phyloP scores from a whole-genome alignment of 2,329 filamentous ascomycete species.

The Stromatinia cepivora region DNA sequence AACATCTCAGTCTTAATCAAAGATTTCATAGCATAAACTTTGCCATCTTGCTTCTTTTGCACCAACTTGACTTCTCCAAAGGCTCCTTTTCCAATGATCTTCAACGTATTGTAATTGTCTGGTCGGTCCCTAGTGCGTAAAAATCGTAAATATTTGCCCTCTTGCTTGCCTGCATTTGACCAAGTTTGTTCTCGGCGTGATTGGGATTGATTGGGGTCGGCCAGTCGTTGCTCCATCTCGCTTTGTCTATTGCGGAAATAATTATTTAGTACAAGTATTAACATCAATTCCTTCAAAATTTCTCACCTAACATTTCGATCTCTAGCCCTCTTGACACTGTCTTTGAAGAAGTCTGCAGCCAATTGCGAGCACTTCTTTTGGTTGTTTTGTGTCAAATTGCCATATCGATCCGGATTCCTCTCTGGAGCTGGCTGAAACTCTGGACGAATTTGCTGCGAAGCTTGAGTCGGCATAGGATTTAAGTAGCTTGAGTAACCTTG shows the following conservation, averaged over 20 bases:
- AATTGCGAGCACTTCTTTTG: slow-evolving; percentile 69
- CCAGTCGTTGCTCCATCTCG: slow-evolving; percentile 84
- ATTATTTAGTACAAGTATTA: slow-evolving; percentile 7
- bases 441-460: slow-evolving; percentile 56
- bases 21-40: slow-evolving; percentile 98
- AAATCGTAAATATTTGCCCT: slow-evolving; percentile 91
- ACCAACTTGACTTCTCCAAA: slow-evolving; percentile 98
- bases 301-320: slow-evolving; percentile 89
- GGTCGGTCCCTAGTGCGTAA: slow-evolving; percentile 89
- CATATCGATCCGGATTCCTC: slow-evolving; percentile 80
- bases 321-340: slow-evolving; percentile 92
- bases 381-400: slow-evolving; percentile 64
- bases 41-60: slow-evolving; percentile 92
- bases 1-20: slow-evolving; percentile 99
- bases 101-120: slow-evolving; percentile 92
- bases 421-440: slow-evolving; percentile 80
- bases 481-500: slow-evolving; percentile 63
- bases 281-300: not conserved
- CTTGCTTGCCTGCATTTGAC: slow-evolving; percentile 80
- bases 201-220: slow-evolving; percentile 72
- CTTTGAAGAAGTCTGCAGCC: slow-evolving; percentile 94
- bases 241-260: slow-evolving; percentile 64
- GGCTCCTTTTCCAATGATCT: slow-evolving; percentile 98
- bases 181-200: slow-evolving; percentile 81
- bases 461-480: slow-evolving; percentile 64